Base-by-base conservation (phyloP, 805 yeast species). In the Saccharomycopsis malanga region DNA sequence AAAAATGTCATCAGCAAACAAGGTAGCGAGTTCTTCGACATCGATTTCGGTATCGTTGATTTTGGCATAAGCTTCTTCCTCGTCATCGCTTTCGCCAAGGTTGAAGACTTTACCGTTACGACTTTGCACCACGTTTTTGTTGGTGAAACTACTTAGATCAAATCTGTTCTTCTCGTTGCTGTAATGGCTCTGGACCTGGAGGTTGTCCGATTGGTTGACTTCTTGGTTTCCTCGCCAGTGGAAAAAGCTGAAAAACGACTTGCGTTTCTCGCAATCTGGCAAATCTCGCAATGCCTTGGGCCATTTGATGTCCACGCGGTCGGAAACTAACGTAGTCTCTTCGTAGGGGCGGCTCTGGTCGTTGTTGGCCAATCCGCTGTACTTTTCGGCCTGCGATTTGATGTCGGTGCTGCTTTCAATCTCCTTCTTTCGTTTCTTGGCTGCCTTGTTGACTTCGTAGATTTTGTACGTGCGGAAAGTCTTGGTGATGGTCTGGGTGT, bases 221-320 rank as follows among this genome's bases (percentile, higher is more conserved):
- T 87, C 83, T 53, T 80, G 81, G 30, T 65, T 61, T 0, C 95
- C 95, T 0, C 93, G 83, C 89, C 94, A 88, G 41, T 70, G 68
- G 60, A 88, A 89, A 81, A 89, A 89, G 4, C 87, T 82, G 63
- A 91, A 89, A 58, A 91, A 83, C 12, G 91, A 79, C 58, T 81
- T 47, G 69, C 67, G 56, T 73, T 78, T 61, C 81, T 81, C 37
- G 78, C 30, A 7, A 5, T 34, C 46, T 12, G n/a, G 5, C 12
- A 10, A n/a, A 21, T 22, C 36, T 5, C 53, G n/a, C 4, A 47
- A 15, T 5, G 18, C 24, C 4, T 23, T 15, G 3, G 95, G 95
- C 96, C 96, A 87, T 45, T 69, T 57, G 15, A 88, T 63, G 1
- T 63, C 68, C 2, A 70, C 65, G n/a, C 61, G 65, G 4, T 59